Evolutionary conservation across 192 early-diverging fungal genomes (phyloP), one percentile per base, ranked within the genome.

Genomic region (Chytriomyces sp.): DNA sequence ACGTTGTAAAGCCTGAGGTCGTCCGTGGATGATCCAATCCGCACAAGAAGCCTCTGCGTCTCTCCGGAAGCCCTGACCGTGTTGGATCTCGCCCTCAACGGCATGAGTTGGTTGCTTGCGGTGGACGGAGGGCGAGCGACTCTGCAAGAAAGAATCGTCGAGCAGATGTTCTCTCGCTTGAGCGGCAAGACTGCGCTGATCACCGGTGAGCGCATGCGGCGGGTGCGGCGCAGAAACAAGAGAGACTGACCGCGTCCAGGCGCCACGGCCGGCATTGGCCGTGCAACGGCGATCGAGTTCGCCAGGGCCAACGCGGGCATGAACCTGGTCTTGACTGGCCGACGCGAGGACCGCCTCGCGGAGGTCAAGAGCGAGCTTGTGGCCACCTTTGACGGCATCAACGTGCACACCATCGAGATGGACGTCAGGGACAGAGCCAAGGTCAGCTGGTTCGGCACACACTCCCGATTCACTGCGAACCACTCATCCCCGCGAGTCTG

Each of bases 221-320:
- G 57, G 25, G 31, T 64, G 33, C 0, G 53, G 39, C 17, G 59
- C 28, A 30, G 6, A 19, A 22, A 3, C 3, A 49, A 1, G 22
- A 49, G 14, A 0, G 22, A 1, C 14, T 49, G 44, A 22, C 44
- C 62, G 5, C n/a, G 57, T 31, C 37, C 37, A 39, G 91, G 91
- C 7, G 89, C 91, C 30, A 84, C 84, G 30, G 80, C 88, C 4
- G 90, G 90, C 39, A 93, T 91, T 40, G 91, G 91, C 56, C 81
- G 85, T 66, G 89, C 89, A n/a, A 81, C 79, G 25, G 91, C 91
- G 19, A 61, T 85, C 19, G 84, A 90, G 54, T 93, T 90, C 62
- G 89, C 90, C 25, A 33, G 22, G 32, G 28, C 14, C 44, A 76
- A 83, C 32, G 81, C 77, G 49, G 87, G 87, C 38, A 80, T 85